Conservation (phyloP, 306 rosid genomes). For the Boehmeria nivea region DNA sequence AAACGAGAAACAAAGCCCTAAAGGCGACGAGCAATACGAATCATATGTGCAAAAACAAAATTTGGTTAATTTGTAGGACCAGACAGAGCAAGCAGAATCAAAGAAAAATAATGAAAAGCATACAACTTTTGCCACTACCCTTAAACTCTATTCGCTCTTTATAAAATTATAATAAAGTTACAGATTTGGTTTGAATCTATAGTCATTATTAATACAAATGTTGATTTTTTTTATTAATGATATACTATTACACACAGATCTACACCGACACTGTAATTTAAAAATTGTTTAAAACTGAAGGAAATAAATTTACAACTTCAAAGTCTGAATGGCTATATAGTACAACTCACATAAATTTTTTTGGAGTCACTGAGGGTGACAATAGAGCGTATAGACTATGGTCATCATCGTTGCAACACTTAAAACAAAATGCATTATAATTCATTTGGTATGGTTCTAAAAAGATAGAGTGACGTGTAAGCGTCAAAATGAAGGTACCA, state of each 20-base stretch:
- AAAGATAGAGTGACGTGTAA: background rate
- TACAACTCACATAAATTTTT: too few species aligned
- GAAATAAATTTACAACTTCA: too few species aligned
- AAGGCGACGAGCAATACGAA: constrained; percentile 2
- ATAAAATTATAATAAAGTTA: too few species aligned
- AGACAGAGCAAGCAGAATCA: background rate
- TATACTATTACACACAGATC: background rate
- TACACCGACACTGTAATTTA: background rate
- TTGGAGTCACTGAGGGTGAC: too few species aligned
- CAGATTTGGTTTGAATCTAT: too few species aligned
- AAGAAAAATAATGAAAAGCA: background rate
- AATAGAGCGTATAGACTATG: too few species aligned
- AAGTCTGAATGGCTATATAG: too few species aligned
- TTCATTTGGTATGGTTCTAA: too few species aligned
- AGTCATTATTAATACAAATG: background rate
- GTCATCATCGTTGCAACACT: too few species aligned
- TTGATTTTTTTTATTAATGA: too few species aligned
- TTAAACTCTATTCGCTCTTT: constrained; percentile 1
- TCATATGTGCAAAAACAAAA: background rate
- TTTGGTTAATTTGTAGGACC: constrained; percentile 10
- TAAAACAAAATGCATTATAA: background rate
- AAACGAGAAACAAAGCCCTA: too few species aligned
- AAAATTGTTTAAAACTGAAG: too few species aligned
- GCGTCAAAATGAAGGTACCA: constrained; percentile 15
- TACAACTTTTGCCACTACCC: background rate